Evolutionary conservation across 2,329 filamentous ascomycete genomes (phyloP), one percentile per base, ranked within the genome.

Genomic region (Juglanconis sp.): DNA sequence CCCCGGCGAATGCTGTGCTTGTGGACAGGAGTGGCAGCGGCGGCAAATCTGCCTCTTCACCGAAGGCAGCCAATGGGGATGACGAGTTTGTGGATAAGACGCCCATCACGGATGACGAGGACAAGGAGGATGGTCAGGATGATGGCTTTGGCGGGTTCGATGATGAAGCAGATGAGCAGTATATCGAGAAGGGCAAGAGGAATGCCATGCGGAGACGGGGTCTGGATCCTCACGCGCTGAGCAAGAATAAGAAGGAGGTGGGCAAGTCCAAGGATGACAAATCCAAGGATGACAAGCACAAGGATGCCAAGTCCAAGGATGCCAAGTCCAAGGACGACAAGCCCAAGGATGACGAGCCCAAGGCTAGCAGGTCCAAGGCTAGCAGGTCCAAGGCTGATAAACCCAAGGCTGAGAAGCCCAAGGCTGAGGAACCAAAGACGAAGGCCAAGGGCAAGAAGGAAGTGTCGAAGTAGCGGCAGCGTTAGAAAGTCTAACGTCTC

Each of bases 161-260:
- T 62, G 89, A 92, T 0, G 85, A 88, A 0, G 88, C 87, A 70
- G 91, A 94, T 69, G 74, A 81, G 67, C 81, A 86, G 67, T 87
- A 88, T 70, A 91, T 93, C 48, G 83, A 88, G 69, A 85, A 86
- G 68, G 89, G 86, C n/a, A 87, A 87, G 78, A 83, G 85, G 65
- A 91, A 89, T 68, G 84, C 86, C 62, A 83, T 92, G 80, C 85
- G 89, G 67, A 85, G 86, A 68, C 88, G 89, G 71, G 90, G 90
- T 62, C 74, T 93, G 56, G 86, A 93, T 72, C 90, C 90, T 1
- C 86, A 83, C 70, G 86, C 82, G 38, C 75, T 82, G 32, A 74
- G 77, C 50, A 71, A 72, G 68, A 73, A 71, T 30, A 49, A 65
- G 32, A 60, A 53, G 13, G 51, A 57, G 32, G 64, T 63, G 60